phyloP scores from a whole-genome alignment of 2,329 filamentous ascomycete genomes.

The Hymenoscyphus infarciens region DNA sequence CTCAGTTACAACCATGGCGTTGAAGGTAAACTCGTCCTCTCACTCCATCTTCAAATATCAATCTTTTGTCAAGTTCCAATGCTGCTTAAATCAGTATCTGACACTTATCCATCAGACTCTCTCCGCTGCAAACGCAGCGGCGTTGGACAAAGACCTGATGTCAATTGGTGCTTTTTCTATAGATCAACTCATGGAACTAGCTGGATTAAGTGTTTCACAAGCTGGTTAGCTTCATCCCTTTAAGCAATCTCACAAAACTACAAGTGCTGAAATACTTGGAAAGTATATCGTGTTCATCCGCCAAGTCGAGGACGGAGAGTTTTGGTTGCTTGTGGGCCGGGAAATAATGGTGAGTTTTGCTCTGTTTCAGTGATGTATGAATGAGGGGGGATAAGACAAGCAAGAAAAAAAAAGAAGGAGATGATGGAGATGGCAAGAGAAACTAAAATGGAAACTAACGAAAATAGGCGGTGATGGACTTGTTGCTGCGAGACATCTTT shows the following conservation, averaged over 20 bases:
- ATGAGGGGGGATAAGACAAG: too few species aligned
- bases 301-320: constrained; percentile 66
- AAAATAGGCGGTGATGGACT: constrained; percentile 80
- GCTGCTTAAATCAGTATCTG: not conserved
- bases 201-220: constrained; percentile 88
- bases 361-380: too few species aligned
- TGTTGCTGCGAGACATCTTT: constrained; percentile 87
- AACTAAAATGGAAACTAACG: not conserved
- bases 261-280: not conserved
- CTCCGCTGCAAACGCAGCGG: constrained; percentile 79
- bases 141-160: constrained; percentile 94
- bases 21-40: not conserved
- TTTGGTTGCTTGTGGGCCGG: constrained; percentile 86
- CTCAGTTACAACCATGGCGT: not conserved
- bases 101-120: constrained; percentile 60
- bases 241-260: not conserved
- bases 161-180: constrained; percentile 81
- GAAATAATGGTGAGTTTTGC: constrained; percentile 57
- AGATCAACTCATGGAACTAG: constrained; percentile 96
- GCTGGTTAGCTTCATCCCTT: constrained; percentile 53
- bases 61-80: not conserved
- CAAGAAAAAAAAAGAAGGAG: too few species aligned
- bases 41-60: too few species aligned
- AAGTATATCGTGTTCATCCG: constrained; percentile 83
- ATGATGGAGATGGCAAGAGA: too few species aligned